Evolutionary conservation across 768 basidiomycete genomes (phyloP), one percentile per base, ranked within the genome.

Genomic region (Trametes coccinea): DNA sequence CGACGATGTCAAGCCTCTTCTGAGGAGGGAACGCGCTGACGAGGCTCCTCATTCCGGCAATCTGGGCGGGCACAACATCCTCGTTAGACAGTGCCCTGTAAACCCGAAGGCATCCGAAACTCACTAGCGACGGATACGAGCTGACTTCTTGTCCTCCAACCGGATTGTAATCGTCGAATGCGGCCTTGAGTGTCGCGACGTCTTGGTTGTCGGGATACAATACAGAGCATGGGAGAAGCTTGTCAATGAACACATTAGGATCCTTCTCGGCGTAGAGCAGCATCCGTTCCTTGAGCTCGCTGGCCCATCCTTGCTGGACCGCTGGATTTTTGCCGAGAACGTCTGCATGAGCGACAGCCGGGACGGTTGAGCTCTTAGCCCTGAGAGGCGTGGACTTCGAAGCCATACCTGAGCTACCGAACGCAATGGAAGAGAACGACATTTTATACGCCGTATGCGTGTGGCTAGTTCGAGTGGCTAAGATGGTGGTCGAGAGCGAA

Each of bases 331-430:
- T 16, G 8, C 41, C 7, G 8, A 11, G 22, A 27, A 49, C 37
- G 30, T 57, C 56, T 57, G 17, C 14, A 4, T 2, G 46, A 2
- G 22, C 10, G 31, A 53, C 53, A 53, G 58, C 51, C 4, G 33
- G 44, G 17, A 52, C 16, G 11, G 10, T 8, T 30, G n/a, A n/a
- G 27, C 50, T 39, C 50, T 37, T 52, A 9, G 0, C 6, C 13
- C 17, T 40, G 50, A 14, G 31, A 37, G 51, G 58, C 16, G n/a
- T 59, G 4, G 58, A 4, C 7, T 13, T 10, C 6, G 33, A 34
- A 47, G 41, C 44, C 51, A 60, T 60, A 60, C 59, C 59, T 53
- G 51, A 33, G 44, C 30, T 53, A 41, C 59, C 41, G 43, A 37
- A 46, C 11, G 8, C 39, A 7, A 31, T 4, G 3, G 56, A 48